Base-by-base conservation (phyloP, 2,329 filamentous ascomycete genomes). In the Xylaria sp. region DNA sequence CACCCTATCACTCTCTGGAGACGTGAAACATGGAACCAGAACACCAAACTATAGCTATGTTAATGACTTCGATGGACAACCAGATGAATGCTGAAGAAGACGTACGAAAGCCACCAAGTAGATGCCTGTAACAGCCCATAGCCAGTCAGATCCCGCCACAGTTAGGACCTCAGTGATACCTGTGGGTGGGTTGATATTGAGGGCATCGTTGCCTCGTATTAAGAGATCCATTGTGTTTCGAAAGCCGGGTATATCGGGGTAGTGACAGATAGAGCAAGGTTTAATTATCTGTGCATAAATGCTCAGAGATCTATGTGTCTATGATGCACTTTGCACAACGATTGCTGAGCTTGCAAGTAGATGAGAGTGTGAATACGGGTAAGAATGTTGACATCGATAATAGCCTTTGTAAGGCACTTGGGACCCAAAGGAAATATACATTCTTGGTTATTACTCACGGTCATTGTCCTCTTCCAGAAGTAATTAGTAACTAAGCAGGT, bases 121-220 rank as follows among this genome's bases (percentile, higher is more conserved):
- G 73, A 87, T 50, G 62, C 83, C 82, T 3, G 80, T 82, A 16
- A 85, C 84, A 47, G 84, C 80, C 81, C 81, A 87, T 8, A 87
- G 81, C 85, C 84, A 87, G 79, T 85, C 77, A 23, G 85, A 87
- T 65, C 85, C 85, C 59, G 81, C 76, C 1, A 74, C 75, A 0
- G 80, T 78, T 9, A 86, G 78, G 23, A 69, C 61, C 57, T 81
- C 74, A 35, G 13, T 18, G 16, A 80, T 76, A 16, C 81, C 80
- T 2, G 69, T 70, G 0, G 81, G 78, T 3, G 83, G 83, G 76
- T 87, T 85, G 75, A 81, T 74, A 50, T 77, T 71, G 48, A 87
- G 78, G 18, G 82, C 83, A 62, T 84, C 78, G 75, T 86, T 86
- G 21, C 42, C 50, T 35, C 62, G 54, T 21, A 29, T 21, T 13